A percentile compares a stretch with the other conserved stretches of the same genome.
These are phyloP conservation scores for Fusarium xylarioides DNA, from an alignment of 2,329 filamentous ascomycete genomes.

Conservation along the genomic window DNA sequence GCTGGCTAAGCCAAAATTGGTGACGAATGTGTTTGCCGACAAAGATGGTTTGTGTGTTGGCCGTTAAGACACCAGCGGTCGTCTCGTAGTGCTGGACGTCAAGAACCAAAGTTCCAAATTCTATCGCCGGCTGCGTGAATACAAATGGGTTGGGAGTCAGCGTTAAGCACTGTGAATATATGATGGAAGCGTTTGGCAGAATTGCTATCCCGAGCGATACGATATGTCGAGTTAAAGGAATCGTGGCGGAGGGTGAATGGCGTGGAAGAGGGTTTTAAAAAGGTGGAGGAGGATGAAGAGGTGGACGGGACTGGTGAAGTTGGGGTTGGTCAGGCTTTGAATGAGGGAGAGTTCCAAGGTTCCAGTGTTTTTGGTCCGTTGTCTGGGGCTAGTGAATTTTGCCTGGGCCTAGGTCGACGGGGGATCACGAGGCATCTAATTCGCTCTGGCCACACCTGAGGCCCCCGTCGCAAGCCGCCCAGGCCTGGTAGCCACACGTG, in stretches of 20 bases:
- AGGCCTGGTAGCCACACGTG: constrained; percentile 24
- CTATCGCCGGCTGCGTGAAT: neutral
- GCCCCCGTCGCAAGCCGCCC: constrained; percentile 10
- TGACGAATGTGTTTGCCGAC: neutral
- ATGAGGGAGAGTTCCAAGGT: constrained; percentile 30
- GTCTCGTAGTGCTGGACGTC: neutral
- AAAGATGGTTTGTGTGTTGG: neutral
- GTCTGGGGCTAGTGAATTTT: constrained; percentile 35
- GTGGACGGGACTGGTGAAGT: constrained; percentile 23
- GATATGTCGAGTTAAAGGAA: neutral
- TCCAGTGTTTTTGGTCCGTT: constrained; percentile 31
- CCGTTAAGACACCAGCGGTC: neutral
- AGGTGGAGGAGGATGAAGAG: constrained; percentile 31
- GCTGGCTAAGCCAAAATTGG: neutral
- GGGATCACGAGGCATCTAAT: constrained; percentile 30
- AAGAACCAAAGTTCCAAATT: neutral
- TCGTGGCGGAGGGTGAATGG: constrained; percentile 1
- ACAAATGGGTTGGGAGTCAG: neutral
- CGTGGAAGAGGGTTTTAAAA: constrained; percentile 18
- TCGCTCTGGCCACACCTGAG: constrained; percentile 28
- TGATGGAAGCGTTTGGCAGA: neutral
- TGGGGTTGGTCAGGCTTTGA: constrained; percentile 31
- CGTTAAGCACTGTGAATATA: neutral
- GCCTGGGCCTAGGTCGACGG: constrained; percentile 14
- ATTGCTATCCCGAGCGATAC: neutral